Base-by-base conservation (phyloP, 2,329 filamentous ascomycete species). In the Capronia coronata region DNA sequence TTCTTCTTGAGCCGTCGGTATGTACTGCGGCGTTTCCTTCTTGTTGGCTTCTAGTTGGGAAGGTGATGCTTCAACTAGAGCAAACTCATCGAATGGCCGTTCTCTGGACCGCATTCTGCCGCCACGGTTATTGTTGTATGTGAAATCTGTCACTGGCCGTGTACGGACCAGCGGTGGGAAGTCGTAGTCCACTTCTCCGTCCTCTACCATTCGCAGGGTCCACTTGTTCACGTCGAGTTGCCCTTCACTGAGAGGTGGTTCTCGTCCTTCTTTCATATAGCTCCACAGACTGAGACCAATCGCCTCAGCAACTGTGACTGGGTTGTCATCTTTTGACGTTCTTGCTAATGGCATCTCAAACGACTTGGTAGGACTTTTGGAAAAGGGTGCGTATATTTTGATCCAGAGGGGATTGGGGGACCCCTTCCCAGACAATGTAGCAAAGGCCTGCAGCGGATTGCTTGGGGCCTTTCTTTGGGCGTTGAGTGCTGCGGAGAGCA, bases 31-130 rank as follows among this genome's bases (percentile, higher is more conserved):
- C 9, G 76, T 80, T 2, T 74, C 61, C 44, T 72, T 74, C 55
- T 82, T 77, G 49, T 83, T 81, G 56, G 80, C 78, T 43, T 70
- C 68, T 54, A 76, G 74, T 49, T 82, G 76, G 14, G 69, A 67
- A 37, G 72, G 68, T 1, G 71, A 75, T 11, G 80, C 80, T 60
- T 80, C 75, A 1, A 83, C 79, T 1, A 84, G 70, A 14, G 77
- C 80, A 61, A 84, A 84, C 55, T 83, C 80, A 59, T 84, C 80
- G 67, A 80, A 83, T 1, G 78, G 78, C 61, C 81, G 82, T 38
- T 81, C 80, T 50, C 80, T 69, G 37, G 77, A 75, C 43, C 80
- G 69, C 4, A 76, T 74, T 46, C 80, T 71, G 19, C 65, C 76
- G 22, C 76, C 77, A 34, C 79, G 73, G 56, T 81, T 83, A 62